phyloP scores from a whole-genome alignment of 441 rosid species.

The Omphalea diandra region DNA sequence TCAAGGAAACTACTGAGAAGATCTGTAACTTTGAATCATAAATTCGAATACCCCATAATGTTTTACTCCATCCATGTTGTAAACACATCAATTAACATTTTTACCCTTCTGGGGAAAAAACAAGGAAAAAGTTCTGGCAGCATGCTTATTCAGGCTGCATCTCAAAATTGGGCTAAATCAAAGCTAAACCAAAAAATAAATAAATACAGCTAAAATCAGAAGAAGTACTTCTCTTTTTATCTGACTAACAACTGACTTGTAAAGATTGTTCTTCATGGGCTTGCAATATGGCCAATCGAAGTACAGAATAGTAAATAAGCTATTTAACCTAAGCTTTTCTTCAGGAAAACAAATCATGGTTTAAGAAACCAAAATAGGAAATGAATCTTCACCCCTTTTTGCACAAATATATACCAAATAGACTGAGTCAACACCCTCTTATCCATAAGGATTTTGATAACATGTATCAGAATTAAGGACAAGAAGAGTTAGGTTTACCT shows the following conservation, averaged over 20 bases:
- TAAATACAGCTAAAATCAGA: conserved; percentile 10
- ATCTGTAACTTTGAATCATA: neutral
- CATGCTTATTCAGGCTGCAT: no score
- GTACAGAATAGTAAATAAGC: neutral
- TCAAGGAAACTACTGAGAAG: neutral
- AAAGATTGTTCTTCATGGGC: neutral
- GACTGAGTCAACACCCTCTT: no score
- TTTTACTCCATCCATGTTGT: neutral
- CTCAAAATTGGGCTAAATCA: neutral
- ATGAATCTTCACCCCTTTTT: neutral
- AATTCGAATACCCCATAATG: neutral
- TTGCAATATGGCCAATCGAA: conserved; percentile 1
- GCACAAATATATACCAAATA: neutral
- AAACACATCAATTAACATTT: neutral
- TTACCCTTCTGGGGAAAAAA: neutral
- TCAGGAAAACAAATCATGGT: conserved; percentile 1
- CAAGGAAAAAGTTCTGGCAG: neutral
- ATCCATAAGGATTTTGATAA: neutral
- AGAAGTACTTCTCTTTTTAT: neutral
- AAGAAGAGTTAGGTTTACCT: neutral
- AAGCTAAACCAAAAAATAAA: no score
- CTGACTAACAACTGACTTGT: neutral
- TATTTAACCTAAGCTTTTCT: neutral
- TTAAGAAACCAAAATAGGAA: neutral
- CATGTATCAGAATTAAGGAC: neutral